A percentile compares a stretch with the other conserved stretches of the same genome.
phyloP scores from a whole-genome alignment of 306 rosid genomes.

The Cucurbita argyrosperma region DNA sequence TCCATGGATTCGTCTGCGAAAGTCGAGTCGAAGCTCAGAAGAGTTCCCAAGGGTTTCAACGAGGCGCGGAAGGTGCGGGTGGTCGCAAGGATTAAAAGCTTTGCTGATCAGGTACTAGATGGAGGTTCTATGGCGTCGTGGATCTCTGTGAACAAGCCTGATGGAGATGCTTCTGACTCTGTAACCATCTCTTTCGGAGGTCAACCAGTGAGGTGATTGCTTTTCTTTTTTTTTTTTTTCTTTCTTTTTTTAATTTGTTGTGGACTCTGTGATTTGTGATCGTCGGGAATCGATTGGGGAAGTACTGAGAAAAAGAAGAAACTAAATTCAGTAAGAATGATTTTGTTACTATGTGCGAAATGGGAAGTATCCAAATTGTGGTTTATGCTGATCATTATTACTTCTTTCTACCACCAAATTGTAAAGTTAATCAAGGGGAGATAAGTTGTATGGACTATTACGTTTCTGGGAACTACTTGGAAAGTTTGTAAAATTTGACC shows the following conservation, averaged over 20 bases:
- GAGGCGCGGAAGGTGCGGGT: conserved; percentile 31
- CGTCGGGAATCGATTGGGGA: neutral
- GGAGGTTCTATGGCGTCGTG: conserved; percentile 20
- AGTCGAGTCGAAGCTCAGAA: conserved; percentile 6
- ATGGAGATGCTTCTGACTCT: conserved; percentile 22
- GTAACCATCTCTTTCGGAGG: conserved; percentile 44
- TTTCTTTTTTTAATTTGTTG: too few species aligned
- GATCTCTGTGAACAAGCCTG: conserved; percentile 47
- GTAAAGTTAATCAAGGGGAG: neutral
- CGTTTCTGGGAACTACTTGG: neutral
- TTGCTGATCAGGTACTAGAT: conserved; percentile 12
- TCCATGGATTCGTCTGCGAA: conserved; percentile 32
- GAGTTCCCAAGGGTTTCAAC: neutral
- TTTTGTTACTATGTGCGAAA: neutral
- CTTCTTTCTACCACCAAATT: neutral
- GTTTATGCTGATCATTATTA: neutral
- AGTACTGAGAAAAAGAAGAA: neutral
- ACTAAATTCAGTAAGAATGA: neutral
- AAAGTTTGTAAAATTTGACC: neutral
- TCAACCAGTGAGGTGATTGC: conserved; percentile 37
- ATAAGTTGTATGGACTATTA: neutral
- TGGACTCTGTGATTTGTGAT: too few species aligned
- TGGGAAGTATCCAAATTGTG: neutral
- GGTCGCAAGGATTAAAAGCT: conserved; percentile 39
- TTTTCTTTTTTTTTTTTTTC: too few species aligned